These are phyloP conservation scores for Dendrobium officinale DNA, from an alignment of 106 monocot genomes.

Conservation along the genomic window DNA sequence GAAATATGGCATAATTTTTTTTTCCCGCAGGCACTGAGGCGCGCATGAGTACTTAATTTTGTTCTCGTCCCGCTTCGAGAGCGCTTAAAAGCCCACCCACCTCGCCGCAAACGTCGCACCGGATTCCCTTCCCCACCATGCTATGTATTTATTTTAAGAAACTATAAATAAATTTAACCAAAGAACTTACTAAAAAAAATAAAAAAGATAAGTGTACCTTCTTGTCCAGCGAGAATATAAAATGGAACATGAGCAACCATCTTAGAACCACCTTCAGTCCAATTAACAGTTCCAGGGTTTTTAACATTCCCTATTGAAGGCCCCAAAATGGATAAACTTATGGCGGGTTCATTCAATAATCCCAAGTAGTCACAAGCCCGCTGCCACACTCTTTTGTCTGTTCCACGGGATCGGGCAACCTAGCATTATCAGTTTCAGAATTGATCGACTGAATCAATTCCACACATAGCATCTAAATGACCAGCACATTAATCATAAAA, in stretches of 20 bases:
- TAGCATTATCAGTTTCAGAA: conserved; percentile 13
- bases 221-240: conserved; percentile 72
- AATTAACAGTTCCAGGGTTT: conserved; percentile 71
- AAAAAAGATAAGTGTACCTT: conserved; percentile 39
- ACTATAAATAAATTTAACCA: not conserved
- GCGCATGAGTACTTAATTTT: too few species aligned
- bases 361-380: conserved; percentile 86
- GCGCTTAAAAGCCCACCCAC: too few species aligned
- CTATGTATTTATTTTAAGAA: not conserved
- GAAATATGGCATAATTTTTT: too few species aligned
- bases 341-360: conserved; percentile 82
- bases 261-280: conserved; percentile 66
- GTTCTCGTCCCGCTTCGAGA: too few species aligned
- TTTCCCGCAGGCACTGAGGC: too few species aligned
- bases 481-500: not conserved
- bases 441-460: not conserved
- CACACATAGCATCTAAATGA: not conserved
- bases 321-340: conserved; percentile 75
- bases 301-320: conserved; percentile 28
- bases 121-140: too few species aligned
- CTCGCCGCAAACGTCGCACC: too few species aligned
- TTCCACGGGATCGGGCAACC: conserved; percentile 71
- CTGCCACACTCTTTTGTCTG: conserved; percentile 67
- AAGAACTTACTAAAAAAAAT: not conserved
- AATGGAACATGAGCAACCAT: conserved; percentile 87